phyloP scores from a whole-genome alignment of 2,329 filamentous ascomycete species.

The Ophiocordyceps camponoti-saundersi region DNA sequence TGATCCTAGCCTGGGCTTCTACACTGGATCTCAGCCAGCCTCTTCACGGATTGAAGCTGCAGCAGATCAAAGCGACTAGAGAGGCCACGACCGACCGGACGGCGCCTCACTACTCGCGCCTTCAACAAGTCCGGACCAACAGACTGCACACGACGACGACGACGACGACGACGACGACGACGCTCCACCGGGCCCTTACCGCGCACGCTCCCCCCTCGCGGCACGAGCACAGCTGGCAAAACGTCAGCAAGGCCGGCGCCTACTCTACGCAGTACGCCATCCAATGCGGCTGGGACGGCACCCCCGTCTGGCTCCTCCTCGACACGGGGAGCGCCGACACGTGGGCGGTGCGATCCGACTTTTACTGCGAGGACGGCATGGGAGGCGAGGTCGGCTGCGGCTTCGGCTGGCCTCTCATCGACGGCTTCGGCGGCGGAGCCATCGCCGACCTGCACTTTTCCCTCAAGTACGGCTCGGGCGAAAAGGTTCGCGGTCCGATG shows the following conservation, averaged over 20 bases:
- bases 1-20: conserved; percentile 4
- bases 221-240: conserved; percentile 14
- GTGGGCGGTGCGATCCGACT: conserved; percentile 24
- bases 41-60: conserved; percentile 20
- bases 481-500: conserved; percentile 28
- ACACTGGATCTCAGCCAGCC: conserved; percentile 14
- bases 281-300: conserved; percentile 21
- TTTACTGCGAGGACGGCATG: conserved; percentile 22
- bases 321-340: conserved; percentile 36
- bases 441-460: conserved; percentile 26
- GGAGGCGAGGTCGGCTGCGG: conserved; percentile 18
- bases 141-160: conserved; percentile 3
- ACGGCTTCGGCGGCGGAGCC: conserved; percentile 21
- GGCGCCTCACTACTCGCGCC: conserved; percentile 14
- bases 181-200: conserved; percentile 9
- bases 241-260: conserved; percentile 18
- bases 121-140: conserved; percentile 13
- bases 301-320: conserved; percentile 23
- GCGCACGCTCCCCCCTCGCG: conserved; percentile 3
- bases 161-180: conserved; percentile 10
- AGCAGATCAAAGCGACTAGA: conserved; percentile 13
- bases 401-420: conserved; percentile 21
- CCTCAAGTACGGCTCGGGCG: conserved; percentile 29
- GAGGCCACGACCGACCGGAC: conserved; percentile 11
- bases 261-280: conserved; percentile 25